Percentiles rank a stretch among this genome's conserved stretches.
Evolutionary conservation across 2,329 filamentous ascomycete genomes (phyloP).

Genomic region (Thielaviopsis populi): DNA sequence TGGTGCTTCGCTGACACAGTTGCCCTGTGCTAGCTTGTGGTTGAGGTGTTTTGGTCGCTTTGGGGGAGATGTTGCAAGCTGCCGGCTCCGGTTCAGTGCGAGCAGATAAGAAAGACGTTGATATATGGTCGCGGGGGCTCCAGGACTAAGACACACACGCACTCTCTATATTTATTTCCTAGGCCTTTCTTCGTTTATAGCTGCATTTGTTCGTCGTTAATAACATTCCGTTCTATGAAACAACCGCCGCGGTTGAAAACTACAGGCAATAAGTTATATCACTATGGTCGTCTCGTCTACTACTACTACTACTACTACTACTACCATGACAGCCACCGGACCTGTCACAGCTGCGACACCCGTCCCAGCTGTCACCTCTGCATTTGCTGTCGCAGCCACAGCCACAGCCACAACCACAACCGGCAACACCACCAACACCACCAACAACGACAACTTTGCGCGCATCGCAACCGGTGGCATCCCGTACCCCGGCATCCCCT

Average conservation of each 20-base stretch:
- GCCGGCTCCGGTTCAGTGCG: background rate
- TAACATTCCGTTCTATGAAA: background rate
- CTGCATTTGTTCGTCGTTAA: background rate
- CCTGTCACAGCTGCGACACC: background rate
- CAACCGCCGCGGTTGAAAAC: background rate
- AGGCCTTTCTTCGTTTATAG: background rate
- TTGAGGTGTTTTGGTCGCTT: too few relatives aligned
- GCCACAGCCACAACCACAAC: background rate
- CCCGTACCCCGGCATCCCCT: constrained; percentile 10
- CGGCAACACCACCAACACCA: background rate
- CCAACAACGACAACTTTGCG: constrained; percentile 12
- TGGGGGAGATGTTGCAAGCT: background rate
- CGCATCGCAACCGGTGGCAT: constrained; percentile 12
- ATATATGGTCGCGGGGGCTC: too few relatives aligned
- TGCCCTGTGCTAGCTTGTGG: too few relatives aligned
- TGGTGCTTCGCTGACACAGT: too few relatives aligned
- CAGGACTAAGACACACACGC: too few relatives aligned
- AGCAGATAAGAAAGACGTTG: background rate
- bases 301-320: background rate
- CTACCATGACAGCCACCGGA: background rate
- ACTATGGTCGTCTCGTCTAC: constrained; percentile 9
- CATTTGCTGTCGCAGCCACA: background rate
- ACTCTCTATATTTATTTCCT: background rate
- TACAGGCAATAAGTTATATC: background rate
- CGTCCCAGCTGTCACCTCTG: background rate